Percentiles rank a stretch among this genome's conserved stretches.
phyloP scores from a whole-genome alignment of 768 basidiomycete genomes.

The Phallus indusiatus region DNA sequence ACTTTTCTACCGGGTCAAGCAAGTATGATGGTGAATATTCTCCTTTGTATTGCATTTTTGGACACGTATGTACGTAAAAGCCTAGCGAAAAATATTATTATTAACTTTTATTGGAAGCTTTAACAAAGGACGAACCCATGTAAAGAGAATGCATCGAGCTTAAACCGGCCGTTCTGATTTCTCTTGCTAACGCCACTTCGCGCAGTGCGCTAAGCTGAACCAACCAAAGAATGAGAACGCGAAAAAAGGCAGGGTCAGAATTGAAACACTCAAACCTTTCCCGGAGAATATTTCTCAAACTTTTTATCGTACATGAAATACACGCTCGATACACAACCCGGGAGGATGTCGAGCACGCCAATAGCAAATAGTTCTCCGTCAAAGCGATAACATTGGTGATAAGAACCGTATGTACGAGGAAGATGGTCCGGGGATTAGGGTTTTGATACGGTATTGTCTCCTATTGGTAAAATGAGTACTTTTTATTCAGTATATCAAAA shows the following conservation, averaged over 20 bases:
- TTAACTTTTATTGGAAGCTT: not conserved
- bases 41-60: constrained; percentile 94
- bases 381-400: constrained; percentile 81
- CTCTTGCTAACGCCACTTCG: constrained; percentile 64
- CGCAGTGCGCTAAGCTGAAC: constrained; percentile 75
- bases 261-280: constrained; percentile 59
- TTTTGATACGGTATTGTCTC: constrained; percentile 52
- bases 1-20: constrained; percentile 61
- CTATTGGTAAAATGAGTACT: constrained; percentile 32
- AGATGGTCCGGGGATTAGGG: constrained; percentile 41
- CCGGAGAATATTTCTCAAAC: constrained; percentile 63
- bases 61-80: constrained; percentile 86
- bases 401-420: constrained; percentile 79
- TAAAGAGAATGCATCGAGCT: constrained; percentile 60
- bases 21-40: constrained; percentile 87
- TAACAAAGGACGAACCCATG: constrained; percentile 64
- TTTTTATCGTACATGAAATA: constrained; percentile 84
- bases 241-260: no score
- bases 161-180: constrained; percentile 65
- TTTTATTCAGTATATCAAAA: no score
- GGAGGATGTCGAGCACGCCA: constrained; percentile 85
- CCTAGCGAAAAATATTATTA: constrained; percentile 35
- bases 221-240: no score
- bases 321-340: constrained; percentile 61
- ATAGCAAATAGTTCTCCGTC: constrained; percentile 79